Conservation (phyloP, 75 land plant genomes). For the Cupressus sempervirens region DNA sequence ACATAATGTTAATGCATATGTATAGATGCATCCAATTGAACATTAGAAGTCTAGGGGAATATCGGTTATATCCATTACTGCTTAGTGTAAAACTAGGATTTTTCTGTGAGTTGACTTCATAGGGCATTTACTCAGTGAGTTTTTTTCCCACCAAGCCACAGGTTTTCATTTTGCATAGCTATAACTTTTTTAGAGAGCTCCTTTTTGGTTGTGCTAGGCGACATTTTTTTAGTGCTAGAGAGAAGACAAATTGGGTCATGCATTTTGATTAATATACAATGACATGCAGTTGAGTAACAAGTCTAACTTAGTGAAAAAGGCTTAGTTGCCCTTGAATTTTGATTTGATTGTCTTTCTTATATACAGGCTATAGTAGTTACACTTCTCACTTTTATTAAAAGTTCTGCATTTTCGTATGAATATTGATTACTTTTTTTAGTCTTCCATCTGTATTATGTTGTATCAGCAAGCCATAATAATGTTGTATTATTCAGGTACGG, state of each 20-base stretch:
- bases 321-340: neutral
- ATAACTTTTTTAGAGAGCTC: neutral
- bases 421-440: neutral
- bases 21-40: neutral
- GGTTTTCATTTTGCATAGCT: neutral
- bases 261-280: neutral
- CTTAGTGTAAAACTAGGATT: neutral
- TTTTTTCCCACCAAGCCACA: neutral
- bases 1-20: neutral
- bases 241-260: neutral
- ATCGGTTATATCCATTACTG: neutral
- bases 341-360: neutral
- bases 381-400: neutral
- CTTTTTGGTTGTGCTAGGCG: neutral
- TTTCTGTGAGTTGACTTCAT: neutral
- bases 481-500: slow-evolving; percentile 36
- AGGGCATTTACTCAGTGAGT: neutral
- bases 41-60: neutral
- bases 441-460: neutral
- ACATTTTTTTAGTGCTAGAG: neutral
- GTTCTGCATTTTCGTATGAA: neutral
- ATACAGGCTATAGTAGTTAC: neutral
- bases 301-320: neutral
- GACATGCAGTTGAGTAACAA: neutral
- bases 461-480: neutral